Conservation (phyloP, 148 eudicot species). For the Amaranthus palmeri region DNA sequence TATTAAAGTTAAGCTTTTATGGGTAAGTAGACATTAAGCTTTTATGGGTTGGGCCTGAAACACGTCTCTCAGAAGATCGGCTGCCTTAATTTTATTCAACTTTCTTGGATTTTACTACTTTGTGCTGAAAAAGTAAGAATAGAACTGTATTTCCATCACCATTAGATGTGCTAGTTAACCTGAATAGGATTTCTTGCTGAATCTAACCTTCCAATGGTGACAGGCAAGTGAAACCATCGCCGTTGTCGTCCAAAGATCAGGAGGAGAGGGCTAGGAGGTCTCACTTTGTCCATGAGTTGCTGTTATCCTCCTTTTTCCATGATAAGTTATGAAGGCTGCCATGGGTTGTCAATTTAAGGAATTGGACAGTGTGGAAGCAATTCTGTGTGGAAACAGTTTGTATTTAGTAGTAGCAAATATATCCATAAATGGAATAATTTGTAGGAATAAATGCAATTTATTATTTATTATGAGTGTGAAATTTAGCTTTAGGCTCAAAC, state of each 20-base stretch:
- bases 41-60: too few species aligned
- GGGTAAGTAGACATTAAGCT: too few species aligned
- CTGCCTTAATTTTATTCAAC: neutral
- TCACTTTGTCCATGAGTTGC: constrained; percentile 64
- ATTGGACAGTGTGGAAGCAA: constrained; percentile 1
- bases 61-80: neutral
- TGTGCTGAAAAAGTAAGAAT: neutral
- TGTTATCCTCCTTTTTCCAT: constrained; percentile 61
- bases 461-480: constrained; percentile 17
- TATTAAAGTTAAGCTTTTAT: too few species aligned
- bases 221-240: constrained; percentile 57
- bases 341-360: constrained; percentile 1
- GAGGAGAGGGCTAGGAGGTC: constrained; percentile 74
- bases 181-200: neutral
- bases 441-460: constrained; percentile 31
- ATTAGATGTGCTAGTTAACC: neutral
- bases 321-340: constrained; percentile 39
- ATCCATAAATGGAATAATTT: constrained; percentile 20
- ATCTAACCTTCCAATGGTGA: constrained; percentile 21
- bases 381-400: constrained; percentile 16
- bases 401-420: constrained; percentile 28
- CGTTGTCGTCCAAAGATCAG: constrained; percentile 74
- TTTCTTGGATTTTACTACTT: neutral
- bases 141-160: neutral
- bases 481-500: constrained; percentile 7